Conservation (phyloP, 306 rosid species). For the Cucumis cinereus region DNA sequence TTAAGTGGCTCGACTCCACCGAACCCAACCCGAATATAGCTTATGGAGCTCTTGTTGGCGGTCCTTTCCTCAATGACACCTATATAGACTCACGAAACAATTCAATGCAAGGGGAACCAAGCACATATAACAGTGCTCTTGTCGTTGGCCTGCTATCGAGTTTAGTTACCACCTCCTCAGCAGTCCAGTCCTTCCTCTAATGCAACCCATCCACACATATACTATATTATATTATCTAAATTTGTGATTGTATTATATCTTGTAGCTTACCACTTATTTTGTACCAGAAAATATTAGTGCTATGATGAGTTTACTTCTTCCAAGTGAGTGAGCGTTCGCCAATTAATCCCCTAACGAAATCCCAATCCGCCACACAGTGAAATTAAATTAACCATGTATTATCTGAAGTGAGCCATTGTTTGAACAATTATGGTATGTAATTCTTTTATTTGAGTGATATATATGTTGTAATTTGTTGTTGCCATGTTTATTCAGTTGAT, state of each 20-base stretch:
- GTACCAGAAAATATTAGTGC: neutral
- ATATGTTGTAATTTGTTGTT: neutral
- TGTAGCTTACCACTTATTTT: neutral
- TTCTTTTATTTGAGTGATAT: constrained; percentile 1
- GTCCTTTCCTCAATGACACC: constrained; percentile 75
- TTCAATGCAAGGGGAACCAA: constrained; percentile 79
- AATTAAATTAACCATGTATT: neutral
- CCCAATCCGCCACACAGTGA: neutral
- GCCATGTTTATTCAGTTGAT: neutral
- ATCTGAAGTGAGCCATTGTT: neutral
- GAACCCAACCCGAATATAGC: constrained; percentile 83
- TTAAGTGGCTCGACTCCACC: constrained; percentile 48
- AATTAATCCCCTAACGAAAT: neutral
- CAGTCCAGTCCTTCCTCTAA: constrained; percentile 52
- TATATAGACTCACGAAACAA: constrained; percentile 70
- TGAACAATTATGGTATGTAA: neutral
- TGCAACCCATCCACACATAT: neutral
- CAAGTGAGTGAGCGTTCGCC: neutral
- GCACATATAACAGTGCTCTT: constrained; percentile 80
- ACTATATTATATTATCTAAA: neutral
- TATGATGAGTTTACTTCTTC: neutral
- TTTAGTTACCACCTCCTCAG: constrained; percentile 83
- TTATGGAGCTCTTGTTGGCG: constrained; percentile 88
- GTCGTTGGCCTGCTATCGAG: constrained; percentile 80
- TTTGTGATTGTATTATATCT: neutral